Base-by-base conservation (phyloP, 208 protist species). In the Leishmania tropica region DNA sequence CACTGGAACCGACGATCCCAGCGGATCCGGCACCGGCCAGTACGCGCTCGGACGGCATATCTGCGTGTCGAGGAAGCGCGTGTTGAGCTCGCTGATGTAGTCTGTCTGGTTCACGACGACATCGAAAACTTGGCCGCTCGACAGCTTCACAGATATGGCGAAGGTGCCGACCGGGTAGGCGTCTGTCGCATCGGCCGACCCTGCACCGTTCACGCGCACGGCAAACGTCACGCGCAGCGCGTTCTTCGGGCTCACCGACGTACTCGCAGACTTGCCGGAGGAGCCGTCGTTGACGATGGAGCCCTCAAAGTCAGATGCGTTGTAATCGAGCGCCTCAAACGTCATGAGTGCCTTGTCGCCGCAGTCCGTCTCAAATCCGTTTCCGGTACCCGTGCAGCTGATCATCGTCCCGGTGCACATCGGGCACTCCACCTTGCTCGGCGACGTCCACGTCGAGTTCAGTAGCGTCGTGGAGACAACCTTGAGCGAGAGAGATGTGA, bases 11-110 rank as follows among this genome's bases (percentile, higher is more conserved):
- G 94, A 96, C 28, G 37, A 79, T 75, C 92, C 94, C n/a, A 97
- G 87, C 56, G 85, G 78, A 78, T 97, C 91, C 31, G 89, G 80
- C 17, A 97, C 94, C 31, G 94, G 94, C 90, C 94, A 94, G 85
- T 97, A 97, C 11, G 88, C 83, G 56, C 87, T 95, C 58, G 94
- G 68, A 40, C 91, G 88, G 80, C 92, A 97, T 51, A 92, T 37
- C 74, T 80, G 53, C 64, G 87, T 76, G 47, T 84, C 72, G 42
- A 95, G 67, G 75, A 85, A 88, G 42, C 79, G 83, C 19, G 85
- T 89, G 86, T 95, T 93, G 67, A 97, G 87, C 71, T 90, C 86
- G 73, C 86, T 94, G 75, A 97, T 89, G 81, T 96, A 95, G 80
- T 92, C 88, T 75, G 76, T 80, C 82, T 97, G 94, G 76, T 95